phyloP scores from a whole-genome alignment of 192 early-diverging fungal genomes.

The Thoreauomyces humboldtii region DNA sequence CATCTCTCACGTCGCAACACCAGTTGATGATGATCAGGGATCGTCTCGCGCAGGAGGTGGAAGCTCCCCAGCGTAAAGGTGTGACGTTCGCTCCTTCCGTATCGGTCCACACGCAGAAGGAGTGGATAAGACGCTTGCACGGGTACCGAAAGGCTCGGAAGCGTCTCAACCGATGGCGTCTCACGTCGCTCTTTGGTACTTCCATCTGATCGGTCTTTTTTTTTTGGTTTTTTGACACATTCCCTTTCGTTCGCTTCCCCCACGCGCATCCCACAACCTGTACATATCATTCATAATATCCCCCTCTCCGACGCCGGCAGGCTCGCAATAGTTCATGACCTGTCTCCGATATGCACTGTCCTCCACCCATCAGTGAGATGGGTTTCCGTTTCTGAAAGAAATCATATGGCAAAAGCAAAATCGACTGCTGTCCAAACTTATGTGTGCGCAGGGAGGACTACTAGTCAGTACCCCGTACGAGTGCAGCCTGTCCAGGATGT shows the following conservation, averaged over 20 bases:
- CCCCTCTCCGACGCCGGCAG: no score
- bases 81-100: neutral
- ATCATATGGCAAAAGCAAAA: no score
- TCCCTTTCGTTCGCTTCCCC: neutral
- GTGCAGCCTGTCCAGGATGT: no score
- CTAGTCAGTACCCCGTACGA: no score
- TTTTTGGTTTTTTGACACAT: neutral
- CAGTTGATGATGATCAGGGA: neutral
- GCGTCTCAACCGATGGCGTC: constrained; percentile 3
- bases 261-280: no score
- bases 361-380: no score
- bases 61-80: neutral
- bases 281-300: no score
- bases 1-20: neutral
- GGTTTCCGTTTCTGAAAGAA: no score
- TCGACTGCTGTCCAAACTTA: no score
- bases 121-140: neutral
- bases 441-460: no score
- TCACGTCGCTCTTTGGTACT: neutral
- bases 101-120: neutral
- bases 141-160: constrained; percentile 6
- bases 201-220: neutral
- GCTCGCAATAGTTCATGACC: no score
- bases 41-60: neutral
- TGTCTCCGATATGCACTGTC: no score